These are phyloP conservation scores for Camillea tinctor DNA, from an alignment of 2,329 filamentous ascomycete genomes.

Conservation along the genomic window DNA sequence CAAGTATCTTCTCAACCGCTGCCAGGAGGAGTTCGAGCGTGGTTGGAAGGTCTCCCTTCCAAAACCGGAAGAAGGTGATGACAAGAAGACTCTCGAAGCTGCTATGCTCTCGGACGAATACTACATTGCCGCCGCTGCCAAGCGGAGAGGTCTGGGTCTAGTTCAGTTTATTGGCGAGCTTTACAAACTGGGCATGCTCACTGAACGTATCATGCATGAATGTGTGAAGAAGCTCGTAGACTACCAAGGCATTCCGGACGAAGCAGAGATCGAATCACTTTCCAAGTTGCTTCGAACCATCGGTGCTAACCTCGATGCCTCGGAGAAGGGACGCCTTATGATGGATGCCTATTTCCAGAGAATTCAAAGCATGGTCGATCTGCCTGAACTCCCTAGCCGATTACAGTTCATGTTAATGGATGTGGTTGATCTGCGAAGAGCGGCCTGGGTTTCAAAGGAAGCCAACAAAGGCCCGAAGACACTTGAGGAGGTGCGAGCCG, in stretches of 20 bases:
- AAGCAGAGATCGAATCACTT: constrained; percentile 94
- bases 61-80: constrained; percentile 62
- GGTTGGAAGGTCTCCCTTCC: constrained; percentile 93
- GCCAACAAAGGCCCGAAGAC: constrained; percentile 95
- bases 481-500: constrained; percentile 83
- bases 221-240: constrained; percentile 97
- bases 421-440: constrained; percentile 76
- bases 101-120: constrained; percentile 93
- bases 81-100: constrained; percentile 65
- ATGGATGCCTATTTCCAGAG: constrained; percentile 94
- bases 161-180: constrained; percentile 99
- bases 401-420: constrained; percentile 97
- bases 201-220: constrained; percentile 98
- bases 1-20: constrained; percentile 97
- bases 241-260: constrained; percentile 88
- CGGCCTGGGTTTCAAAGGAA: constrained; percentile 83
- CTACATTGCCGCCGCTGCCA: constrained; percentile 88
- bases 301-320: constrained; percentile 78
- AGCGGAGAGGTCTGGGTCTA: constrained; percentile 93
- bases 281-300: constrained; percentile 91
- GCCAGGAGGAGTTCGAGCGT: constrained; percentile 97
- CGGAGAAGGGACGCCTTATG: constrained; percentile 79
- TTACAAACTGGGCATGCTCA: constrained; percentile 98
- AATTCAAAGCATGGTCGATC: constrained; percentile 78
- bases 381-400: constrained; percentile 79